Percentiles rank a stretch among this genome's conserved stretches.
phyloP scores from a whole-genome alignment of 2,329 filamentous ascomycete species.

The Thielaviopsis punctulata region DNA sequence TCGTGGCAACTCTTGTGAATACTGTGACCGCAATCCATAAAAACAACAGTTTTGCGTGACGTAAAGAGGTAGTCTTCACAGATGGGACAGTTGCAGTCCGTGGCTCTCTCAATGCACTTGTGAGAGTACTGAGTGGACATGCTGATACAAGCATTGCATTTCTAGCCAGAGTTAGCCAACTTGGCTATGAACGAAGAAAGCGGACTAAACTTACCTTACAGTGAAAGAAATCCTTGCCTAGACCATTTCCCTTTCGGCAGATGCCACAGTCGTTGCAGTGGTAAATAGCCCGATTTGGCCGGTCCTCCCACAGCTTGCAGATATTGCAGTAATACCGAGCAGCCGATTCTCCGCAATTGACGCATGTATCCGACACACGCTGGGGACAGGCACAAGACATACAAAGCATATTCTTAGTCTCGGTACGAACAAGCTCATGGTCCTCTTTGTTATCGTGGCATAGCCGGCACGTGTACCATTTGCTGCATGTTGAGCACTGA shows the following conservation, averaged over 20 bases:
- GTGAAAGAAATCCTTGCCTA: slow-evolving; percentile 95
- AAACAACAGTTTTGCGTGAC: slow-evolving; percentile 72
- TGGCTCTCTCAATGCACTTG: slow-evolving; percentile 85
- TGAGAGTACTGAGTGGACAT: slow-evolving; percentile 73
- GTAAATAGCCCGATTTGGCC: slow-evolving; percentile 79
- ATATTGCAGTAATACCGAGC: slow-evolving; percentile 86
- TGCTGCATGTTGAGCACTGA: slow-evolving; percentile 75
- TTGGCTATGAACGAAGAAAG: not conserved
- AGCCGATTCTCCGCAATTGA: slow-evolving; percentile 55
- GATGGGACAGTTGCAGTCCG: slow-evolving; percentile 90
- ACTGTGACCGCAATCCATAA: slow-evolving; percentile 90
- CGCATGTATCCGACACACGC: slow-evolving; percentile 60
- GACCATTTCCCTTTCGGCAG: slow-evolving; percentile 72
- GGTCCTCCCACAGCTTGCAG: slow-evolving; percentile 95
- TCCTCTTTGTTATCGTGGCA: slow-evolving; percentile 78
- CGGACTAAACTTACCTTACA: slow-evolving; percentile 55
- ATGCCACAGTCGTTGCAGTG: slow-evolving; percentile 95
- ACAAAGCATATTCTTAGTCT: slow-evolving; percentile 90
- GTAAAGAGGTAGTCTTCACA: slow-evolving; percentile 96
- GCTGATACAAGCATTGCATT: slow-evolving; percentile 84
- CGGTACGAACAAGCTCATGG: slow-evolving; percentile 60
- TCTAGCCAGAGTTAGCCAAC: slow-evolving; percentile 29
- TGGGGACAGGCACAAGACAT: slow-evolving; percentile 88
- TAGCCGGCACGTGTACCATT: slow-evolving; percentile 89
- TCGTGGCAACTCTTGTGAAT: slow-evolving; percentile 84